Conservation (phyloP, 345 rosid species). For the Populus simonii region DNA sequence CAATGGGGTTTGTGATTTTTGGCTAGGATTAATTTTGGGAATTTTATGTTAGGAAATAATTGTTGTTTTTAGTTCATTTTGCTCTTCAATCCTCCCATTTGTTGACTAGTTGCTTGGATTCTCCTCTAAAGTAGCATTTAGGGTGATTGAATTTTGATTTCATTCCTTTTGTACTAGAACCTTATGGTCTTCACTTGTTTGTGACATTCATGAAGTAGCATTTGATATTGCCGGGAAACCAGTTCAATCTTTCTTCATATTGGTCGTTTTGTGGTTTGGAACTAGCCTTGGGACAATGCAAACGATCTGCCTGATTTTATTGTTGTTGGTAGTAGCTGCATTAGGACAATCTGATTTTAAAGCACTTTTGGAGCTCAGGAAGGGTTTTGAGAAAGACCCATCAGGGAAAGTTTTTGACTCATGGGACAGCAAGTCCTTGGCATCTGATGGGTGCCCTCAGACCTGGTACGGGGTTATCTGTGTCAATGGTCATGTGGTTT, state of each 20-base stretch:
- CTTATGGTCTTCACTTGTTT: neutral
- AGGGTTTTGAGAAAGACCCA: slow-evolving; percentile 59
- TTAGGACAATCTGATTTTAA: slow-evolving; percentile 63
- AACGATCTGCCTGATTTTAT: slow-evolving; percentile 38
- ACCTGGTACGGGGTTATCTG: slow-evolving; percentile 81
- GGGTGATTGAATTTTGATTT: neutral
- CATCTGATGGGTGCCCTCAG: slow-evolving; percentile 65
- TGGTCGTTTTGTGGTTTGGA: slow-evolving; percentile 1
- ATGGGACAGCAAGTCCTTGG: slow-evolving; percentile 63
- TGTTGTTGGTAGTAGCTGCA: slow-evolving; percentile 37
- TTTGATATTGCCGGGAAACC: neutral
- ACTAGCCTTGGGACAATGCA: slow-evolving; percentile 51
- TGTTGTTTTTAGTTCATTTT: neutral
- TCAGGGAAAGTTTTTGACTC: slow-evolving; percentile 54
- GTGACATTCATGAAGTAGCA: too few relatives aligned
- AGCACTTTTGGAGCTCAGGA: slow-evolving; percentile 72
- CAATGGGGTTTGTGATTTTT: neutral
- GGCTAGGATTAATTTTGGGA: too few relatives aligned
- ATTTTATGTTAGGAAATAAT: too few relatives aligned
- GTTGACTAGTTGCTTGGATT: neutral
- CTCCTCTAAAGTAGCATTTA: neutral
- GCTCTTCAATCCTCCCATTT: neutral
- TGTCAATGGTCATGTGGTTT: slow-evolving; percentile 51
- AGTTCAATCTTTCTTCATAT: neutral
- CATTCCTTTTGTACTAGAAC: neutral